These are phyloP conservation scores for Setomelanomma holmii DNA, from an alignment of 2,329 filamentous ascomycete genomes.

Conservation along the genomic window DNA sequence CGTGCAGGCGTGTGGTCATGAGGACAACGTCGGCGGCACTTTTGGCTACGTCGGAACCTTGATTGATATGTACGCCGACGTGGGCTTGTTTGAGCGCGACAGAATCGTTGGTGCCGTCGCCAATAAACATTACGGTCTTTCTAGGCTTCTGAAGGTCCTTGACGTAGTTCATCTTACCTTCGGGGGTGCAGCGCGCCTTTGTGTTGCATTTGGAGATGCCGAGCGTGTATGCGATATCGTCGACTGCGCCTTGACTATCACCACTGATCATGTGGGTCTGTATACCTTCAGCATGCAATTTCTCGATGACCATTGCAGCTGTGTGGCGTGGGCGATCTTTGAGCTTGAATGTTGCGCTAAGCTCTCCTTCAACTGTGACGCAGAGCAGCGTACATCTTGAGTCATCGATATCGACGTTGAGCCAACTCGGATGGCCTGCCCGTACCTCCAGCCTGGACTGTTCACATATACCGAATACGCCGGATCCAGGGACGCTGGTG, in stretches of 20 bases:
- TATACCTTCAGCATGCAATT: conserved; percentile 59
- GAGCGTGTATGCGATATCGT: conserved; percentile 52
- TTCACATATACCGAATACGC: conserved; percentile 50
- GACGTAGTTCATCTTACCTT: conserved; percentile 64
- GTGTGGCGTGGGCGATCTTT: conserved; percentile 57
- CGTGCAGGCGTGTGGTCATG: conserved; percentile 62
- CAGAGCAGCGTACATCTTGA: conserved; percentile 45
- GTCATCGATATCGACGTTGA: conserved; percentile 43
- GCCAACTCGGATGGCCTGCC: conserved; percentile 59
- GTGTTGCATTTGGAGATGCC: conserved; percentile 50
- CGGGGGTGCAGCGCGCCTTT: conserved; percentile 57
- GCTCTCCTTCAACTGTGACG: conserved; percentile 40
- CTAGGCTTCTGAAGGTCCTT: conserved; percentile 30
- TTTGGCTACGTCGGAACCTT: conserved; percentile 66
- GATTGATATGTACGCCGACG: conserved; percentile 74
- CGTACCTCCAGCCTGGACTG: conserved; percentile 38
- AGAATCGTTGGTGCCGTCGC: conserved; percentile 83
- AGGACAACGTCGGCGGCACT: conserved; percentile 74
- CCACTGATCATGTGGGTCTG: conserved; percentile 64
- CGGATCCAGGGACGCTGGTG: conserved; percentile 52
- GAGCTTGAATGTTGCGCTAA: conserved; percentile 60
- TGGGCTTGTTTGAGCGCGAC: conserved; percentile 73
- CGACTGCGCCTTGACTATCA: conserved; percentile 60
- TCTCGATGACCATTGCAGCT: conserved; percentile 59
- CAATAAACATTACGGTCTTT: conserved; percentile 69